Conservation (phyloP, 441 rosid genomes). For the Eutrema salsugineum region DNA sequence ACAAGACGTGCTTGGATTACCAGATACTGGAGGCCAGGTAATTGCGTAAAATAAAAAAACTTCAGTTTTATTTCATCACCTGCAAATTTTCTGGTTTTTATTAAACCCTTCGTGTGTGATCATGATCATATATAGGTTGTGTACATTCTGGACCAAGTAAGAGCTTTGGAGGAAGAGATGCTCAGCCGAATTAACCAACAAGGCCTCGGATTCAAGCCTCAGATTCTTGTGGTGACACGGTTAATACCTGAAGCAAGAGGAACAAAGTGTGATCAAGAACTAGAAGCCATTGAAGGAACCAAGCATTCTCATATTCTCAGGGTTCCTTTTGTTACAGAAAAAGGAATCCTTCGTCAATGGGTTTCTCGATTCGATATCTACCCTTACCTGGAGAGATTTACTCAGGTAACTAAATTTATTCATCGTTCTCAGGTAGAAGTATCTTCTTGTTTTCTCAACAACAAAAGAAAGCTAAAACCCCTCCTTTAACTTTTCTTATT, state of each 20-base stretch:
- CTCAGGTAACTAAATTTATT: slow-evolving; percentile 44
- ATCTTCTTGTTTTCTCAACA: not conserved
- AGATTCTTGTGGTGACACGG: slow-evolving; percentile 83
- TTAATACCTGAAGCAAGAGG: slow-evolving; percentile 82
- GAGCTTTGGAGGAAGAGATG: slow-evolving; percentile 84
- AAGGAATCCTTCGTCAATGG: slow-evolving; percentile 76
- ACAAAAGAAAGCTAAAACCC: not conserved
- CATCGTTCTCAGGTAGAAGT: not conserved
- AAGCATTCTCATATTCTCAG: slow-evolving; percentile 80
- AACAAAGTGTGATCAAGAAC: slow-evolving; percentile 81
- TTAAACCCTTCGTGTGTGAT: not conserved
- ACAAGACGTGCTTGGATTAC: slow-evolving; percentile 84
- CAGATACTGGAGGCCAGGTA: slow-evolving; percentile 98
- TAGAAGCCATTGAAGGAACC: slow-evolving; percentile 69
- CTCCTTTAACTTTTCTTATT: not conserved
- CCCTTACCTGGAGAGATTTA: slow-evolving; percentile 78
- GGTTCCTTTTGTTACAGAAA: slow-evolving; percentile 72
- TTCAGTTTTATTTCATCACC: not conserved
- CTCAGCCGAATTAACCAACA: slow-evolving; percentile 67
- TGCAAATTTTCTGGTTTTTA: not conserved
- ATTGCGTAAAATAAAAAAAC: not conserved
- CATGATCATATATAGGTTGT: slow-evolving; percentile 52
- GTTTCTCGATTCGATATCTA: slow-evolving; percentile 84
- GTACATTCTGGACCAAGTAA: slow-evolving; percentile 96
- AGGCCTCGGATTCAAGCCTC: slow-evolving; percentile 77